Evolutionary conservation across 2,329 filamentous ascomycete species (phyloP), one percentile per base, ranked within the genome.

Genomic region (Botryotinia globosa): DNA sequence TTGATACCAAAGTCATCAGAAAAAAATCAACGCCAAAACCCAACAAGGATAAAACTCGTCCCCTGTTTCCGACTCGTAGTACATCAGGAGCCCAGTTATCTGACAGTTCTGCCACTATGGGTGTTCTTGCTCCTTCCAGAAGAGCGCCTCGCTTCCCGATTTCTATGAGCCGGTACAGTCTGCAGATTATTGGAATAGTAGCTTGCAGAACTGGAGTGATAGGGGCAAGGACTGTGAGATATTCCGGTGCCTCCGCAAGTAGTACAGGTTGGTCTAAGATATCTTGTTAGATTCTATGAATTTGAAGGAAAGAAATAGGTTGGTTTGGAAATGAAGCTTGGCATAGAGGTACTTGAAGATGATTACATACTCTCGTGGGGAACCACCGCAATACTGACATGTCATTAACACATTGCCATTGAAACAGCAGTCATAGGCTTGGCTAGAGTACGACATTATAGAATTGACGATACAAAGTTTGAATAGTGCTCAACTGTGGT

Each of bases 11-110:
- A 22, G 5, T 39, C 32, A 42, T 68, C 34, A 68, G 16, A 44
- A 56, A 56, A 29, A 29, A 12, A 42, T 56, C 25, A 67, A 68
- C 65, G 65, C 48, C 65, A 68, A 56, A 67, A 68, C 25, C 48
- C 8, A 34, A 32, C 3, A 56, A 68, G n/a, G n/a, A 42, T 12
- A 32, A 42, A 34, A 68, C 32, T 29, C 16, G n/a, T 16, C 65
- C 16, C 18, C 45, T 22, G 22, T 9, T 18, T 42, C 48, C n/a
- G 37, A 39, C 18, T 56, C 37, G 25, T 20, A 32, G 18, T 14
- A 56, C 10, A 42, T 32, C 34, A 68, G 12, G n/a, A 56, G 48
- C 29, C 1, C 18, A 42, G 8, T 32, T 29, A 68, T 32, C 12
- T 44, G 51, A 32, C 8, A 32, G 45, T 4, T 42, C 45, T 56